These are phyloP conservation scores for Beauveria bassiana DNA, from an alignment of 2,329 filamentous ascomycete species.

Conservation along the genomic window DNA sequence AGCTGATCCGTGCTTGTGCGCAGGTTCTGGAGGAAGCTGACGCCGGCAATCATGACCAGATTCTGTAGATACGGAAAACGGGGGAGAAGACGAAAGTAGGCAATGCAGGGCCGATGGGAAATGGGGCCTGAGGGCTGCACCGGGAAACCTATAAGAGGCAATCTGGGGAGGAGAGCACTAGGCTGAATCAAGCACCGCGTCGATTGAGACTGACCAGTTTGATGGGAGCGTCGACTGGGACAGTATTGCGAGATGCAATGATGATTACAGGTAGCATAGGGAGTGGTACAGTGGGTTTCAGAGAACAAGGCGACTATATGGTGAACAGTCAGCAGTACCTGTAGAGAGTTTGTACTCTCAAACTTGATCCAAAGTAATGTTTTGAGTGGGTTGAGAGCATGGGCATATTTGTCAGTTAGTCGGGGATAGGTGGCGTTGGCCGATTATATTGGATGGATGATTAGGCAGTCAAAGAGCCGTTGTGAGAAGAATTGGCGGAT, in stretches of 20 bases:
- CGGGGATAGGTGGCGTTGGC: background rate
- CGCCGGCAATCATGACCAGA: constrained; percentile 2
- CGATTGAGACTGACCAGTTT: background rate
- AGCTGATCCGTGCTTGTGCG: background rate
- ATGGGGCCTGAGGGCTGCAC: background rate
- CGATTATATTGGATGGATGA: background rate
- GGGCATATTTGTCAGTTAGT: background rate
- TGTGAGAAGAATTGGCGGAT: background rate
- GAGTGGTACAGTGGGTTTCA: background rate
- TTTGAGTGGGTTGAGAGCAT: background rate
- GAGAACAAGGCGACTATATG: background rate
- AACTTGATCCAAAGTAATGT: background rate
- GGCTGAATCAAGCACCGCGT: background rate
- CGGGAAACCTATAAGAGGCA: constrained; percentile 11
- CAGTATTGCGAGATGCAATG: background rate
- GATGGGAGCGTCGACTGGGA: background rate
- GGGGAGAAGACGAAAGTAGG: background rate
- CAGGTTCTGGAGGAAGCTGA: constrained; percentile 2
- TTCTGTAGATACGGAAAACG: constrained; percentile 4
- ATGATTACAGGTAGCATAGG: constrained; percentile 9
- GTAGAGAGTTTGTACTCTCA: background rate
- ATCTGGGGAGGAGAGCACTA: constrained; percentile 1
- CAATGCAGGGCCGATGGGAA: constrained; percentile 2
- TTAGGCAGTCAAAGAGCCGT: background rate
- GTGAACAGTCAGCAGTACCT: constrained; percentile 1